phyloP scores from a whole-genome alignment of 148 eudicot genomes.

The Arctostaphylos glauca region DNA sequence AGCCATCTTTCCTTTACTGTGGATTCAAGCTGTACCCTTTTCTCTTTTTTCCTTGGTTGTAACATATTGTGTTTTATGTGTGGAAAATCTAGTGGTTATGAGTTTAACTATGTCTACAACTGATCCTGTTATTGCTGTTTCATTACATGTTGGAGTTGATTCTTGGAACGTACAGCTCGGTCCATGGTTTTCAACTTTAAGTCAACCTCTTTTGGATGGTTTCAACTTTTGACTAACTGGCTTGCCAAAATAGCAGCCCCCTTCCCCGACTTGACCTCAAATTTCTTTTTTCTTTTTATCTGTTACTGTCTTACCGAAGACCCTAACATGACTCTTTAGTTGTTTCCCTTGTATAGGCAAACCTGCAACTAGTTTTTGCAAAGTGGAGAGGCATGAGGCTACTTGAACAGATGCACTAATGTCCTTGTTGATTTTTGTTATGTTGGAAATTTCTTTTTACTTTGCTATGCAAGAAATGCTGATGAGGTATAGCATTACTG shows the following conservation, averaged over 20 bases:
- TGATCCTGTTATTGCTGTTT: background rate
- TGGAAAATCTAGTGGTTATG: background rate
- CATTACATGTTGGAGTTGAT: constrained; percentile 6
- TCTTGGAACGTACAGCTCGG: background rate
- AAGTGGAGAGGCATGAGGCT: background rate
- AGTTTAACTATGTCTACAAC: background rate
- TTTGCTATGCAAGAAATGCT: background rate
- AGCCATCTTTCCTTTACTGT: background rate
- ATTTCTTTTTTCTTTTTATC: background rate
- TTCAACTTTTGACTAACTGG: background rate
- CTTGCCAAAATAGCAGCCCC: constrained; percentile 1
- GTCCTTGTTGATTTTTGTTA: background rate
- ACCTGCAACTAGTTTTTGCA: background rate
- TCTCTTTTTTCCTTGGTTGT: too few relatives aligned
- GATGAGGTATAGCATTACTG: background rate
- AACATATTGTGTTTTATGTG: background rate
- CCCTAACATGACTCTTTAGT: background rate
- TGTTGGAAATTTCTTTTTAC: background rate
- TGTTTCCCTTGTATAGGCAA: constrained; percentile 10
- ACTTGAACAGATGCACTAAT: background rate
- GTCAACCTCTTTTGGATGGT: background rate
- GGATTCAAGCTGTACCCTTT: background rate
- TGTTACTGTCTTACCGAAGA: background rate
- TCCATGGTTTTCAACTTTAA: background rate
- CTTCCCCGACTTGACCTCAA: background rate